These are phyloP conservation scores for Leucosporidium scottii DNA, from an alignment of 768 basidiomycete genomes.

Conservation along the genomic window DNA sequence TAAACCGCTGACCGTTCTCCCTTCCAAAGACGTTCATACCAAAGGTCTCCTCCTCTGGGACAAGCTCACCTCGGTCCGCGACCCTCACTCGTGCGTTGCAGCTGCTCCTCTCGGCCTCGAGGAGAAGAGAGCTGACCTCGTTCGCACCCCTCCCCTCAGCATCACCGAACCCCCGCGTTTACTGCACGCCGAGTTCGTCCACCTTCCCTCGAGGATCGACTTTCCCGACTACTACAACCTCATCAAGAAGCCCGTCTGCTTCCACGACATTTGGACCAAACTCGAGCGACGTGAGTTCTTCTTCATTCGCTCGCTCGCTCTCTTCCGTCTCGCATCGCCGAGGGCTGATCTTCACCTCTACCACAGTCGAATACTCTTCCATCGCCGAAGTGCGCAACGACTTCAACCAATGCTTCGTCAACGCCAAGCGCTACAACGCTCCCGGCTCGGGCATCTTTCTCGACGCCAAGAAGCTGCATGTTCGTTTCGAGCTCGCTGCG, in stretches of 20 bases:
- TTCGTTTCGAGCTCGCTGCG: not conserved
- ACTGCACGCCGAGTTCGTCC: slow-evolving; percentile 20
- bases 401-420: slow-evolving; percentile 33
- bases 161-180: not conserved
- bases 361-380: slow-evolving; percentile 10
- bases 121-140: too few relatives aligned
- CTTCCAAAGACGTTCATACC: slow-evolving; percentile 6
- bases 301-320: too few relatives aligned
- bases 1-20: not conserved
- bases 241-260: slow-evolving; percentile 36
- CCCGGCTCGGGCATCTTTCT: slow-evolving; percentile 30
- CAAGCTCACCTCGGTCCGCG: slow-evolving; percentile 4
- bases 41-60: slow-evolving; percentile 14
- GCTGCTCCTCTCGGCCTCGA: not conserved
- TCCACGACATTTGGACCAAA: slow-evolving; percentile 26
- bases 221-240: slow-evolving; percentile 34
- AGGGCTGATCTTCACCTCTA: not conserved
- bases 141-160: too few relatives aligned
- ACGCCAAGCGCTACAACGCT: slow-evolving; percentile 37
- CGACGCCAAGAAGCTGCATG: slow-evolving; percentile 34
- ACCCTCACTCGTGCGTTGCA: slow-evolving; percentile 3
- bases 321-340: not conserved
- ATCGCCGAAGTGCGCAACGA: slow-evolving; percentile 23
- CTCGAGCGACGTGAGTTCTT: slow-evolving; percentile 24
- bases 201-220: slow-evolving; percentile 19